Evolutionary conservation across 345 rosid species (phyloP).

Genomic region (Orychophragmus violaceus): DNA sequence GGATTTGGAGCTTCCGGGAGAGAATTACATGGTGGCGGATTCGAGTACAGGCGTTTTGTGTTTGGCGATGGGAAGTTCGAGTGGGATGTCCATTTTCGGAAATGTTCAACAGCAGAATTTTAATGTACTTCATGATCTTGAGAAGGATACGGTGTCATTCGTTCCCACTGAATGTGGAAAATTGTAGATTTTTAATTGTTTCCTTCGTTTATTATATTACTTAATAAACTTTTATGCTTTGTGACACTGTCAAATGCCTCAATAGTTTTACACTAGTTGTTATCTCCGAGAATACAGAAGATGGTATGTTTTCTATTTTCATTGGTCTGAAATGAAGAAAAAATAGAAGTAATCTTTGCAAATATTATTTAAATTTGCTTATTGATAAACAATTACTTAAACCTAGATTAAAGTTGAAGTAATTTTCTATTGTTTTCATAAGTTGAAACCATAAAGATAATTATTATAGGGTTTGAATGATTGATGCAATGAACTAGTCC

Average conservation of each 20-base stretch:
- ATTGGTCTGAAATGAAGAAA: not conserved
- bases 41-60: constrained; percentile 51
- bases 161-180: constrained; percentile 56
- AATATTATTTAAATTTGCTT: not conserved
- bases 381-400: not conserved
- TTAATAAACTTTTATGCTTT: not conserved
- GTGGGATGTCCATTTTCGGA: constrained; percentile 85
- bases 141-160: constrained; percentile 62
- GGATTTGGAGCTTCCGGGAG: constrained; percentile 71
- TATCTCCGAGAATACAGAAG: not conserved
- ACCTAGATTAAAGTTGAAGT: not conserved
- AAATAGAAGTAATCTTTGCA: not conserved
- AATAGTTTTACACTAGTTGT: not conserved
- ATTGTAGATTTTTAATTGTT: constrained; percentile 32
- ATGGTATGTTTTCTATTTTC: not conserved
- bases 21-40: constrained; percentile 78
- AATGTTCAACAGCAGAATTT: constrained; percentile 88
- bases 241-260: not conserved
- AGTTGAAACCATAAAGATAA: not conserved
- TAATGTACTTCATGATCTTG: constrained; percentile 65
- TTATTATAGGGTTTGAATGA: too few relatives aligned
- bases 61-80: constrained; percentile 83
- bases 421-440: not conserved
- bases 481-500: too few relatives aligned
- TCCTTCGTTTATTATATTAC: not conserved